phyloP scores from a whole-genome alignment of 192 early-diverging fungal genomes.

The Bifiguratus adelaidae region DNA sequence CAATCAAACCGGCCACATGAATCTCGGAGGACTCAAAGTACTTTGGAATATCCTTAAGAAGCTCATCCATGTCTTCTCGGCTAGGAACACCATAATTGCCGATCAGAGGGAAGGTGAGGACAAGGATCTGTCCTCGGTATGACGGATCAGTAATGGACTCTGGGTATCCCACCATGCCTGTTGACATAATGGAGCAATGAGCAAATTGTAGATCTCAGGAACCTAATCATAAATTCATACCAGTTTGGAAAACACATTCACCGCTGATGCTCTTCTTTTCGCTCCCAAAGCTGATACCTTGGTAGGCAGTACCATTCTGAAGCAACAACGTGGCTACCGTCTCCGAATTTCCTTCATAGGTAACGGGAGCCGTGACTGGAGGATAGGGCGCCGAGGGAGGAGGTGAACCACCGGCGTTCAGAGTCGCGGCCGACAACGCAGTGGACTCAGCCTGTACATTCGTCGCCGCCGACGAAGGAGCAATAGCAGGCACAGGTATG shows the following conservation, averaged over 20 bases:
- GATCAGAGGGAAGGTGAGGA: constrained; percentile 94
- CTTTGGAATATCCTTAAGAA: constrained; percentile 78
- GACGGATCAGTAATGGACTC: constrained; percentile 98
- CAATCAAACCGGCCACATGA: constrained; percentile 86
- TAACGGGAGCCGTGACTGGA: constrained; percentile 12
- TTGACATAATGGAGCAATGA: not conserved
- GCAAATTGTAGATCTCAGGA: not conserved
- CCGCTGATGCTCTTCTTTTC: constrained; percentile 78
- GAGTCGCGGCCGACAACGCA: too few relatives aligned
- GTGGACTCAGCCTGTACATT: too few relatives aligned
- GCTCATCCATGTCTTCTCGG: constrained; percentile 68
- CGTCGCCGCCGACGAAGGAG: too few relatives aligned
- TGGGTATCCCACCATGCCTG: constrained; percentile 97
- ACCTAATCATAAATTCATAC: constrained; percentile 27
- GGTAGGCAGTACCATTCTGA: constrained; percentile 73
- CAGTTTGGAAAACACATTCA: constrained; percentile 98
- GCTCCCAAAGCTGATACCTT: constrained; percentile 94
- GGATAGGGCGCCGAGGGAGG: constrained; percentile 25
- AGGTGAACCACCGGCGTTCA: too few relatives aligned
- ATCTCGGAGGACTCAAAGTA: constrained; percentile 96
- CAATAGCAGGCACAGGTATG: too few relatives aligned
- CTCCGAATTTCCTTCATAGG: constrained; percentile 17
- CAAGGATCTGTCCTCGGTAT: constrained; percentile 96
- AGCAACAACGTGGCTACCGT: constrained; percentile 65
- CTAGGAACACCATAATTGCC: constrained; percentile 98